These are phyloP conservation scores for Arabis alpina DNA, from an alignment of 345 rosid species.

Conservation along the genomic window DNA sequence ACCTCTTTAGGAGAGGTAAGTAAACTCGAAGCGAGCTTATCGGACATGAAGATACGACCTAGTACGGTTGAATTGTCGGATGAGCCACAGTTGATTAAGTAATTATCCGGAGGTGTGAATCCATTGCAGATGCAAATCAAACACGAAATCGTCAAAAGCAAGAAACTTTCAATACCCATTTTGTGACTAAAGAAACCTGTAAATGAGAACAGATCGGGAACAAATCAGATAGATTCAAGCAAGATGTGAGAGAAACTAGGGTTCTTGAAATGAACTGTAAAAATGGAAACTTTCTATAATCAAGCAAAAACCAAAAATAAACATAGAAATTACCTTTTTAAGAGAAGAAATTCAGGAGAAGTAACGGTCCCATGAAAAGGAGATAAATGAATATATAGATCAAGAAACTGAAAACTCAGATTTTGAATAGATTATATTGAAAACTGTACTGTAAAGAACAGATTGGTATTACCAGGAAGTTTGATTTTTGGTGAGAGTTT, in stretches of 20 bases:
- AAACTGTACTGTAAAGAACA: constrained; percentile 39
- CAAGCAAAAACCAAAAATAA: too few species aligned
- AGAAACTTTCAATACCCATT: constrained; percentile 50
- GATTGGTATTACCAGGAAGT: constrained; percentile 33
- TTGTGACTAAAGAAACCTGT: constrained; percentile 18
- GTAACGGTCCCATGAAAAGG: constrained; percentile 39
- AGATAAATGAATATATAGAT: constrained; percentile 27
- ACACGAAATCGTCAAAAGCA: constrained; percentile 51
- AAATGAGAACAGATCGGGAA: constrained; percentile 14
- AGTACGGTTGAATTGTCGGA: constrained; percentile 53
- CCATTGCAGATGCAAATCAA: constrained; percentile 56
- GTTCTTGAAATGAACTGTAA: not conserved
- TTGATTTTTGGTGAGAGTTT: constrained; percentile 31
- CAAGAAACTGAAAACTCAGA: constrained; percentile 31
- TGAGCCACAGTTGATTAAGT: constrained; percentile 88
- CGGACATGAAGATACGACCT: constrained; percentile 69
- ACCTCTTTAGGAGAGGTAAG: constrained; percentile 60
- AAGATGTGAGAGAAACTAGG: constrained; percentile 12
- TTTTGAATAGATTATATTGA: constrained; percentile 22
- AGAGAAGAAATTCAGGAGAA: constrained; percentile 29
- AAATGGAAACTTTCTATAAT: too few species aligned
- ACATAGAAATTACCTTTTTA: constrained; percentile 2
- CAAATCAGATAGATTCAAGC: constrained; percentile 8
- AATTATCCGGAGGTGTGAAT: constrained; percentile 74
- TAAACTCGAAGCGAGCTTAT: constrained; percentile 58